phyloP scores from a whole-genome alignment of 2,329 filamentous ascomycete species.

The Teratosphaeriaceae sp. region DNA sequence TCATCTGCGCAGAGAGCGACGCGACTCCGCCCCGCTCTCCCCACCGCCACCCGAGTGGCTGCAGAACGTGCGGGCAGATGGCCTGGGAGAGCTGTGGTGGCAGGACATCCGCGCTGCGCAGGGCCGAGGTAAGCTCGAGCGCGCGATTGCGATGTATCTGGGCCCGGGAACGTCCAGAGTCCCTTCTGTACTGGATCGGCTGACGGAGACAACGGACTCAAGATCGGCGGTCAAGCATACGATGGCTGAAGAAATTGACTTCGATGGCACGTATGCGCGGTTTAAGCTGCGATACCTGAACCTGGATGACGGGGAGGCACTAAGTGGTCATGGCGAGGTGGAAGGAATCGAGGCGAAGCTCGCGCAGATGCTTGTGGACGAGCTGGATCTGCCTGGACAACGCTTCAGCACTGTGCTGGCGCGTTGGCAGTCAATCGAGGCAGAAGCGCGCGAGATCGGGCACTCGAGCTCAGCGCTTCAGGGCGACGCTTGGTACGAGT shows the following conservation, averaged over 20 bases:
- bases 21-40: neutral
- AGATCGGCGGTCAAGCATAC: neutral
- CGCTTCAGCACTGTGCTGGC: neutral
- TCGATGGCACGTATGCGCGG: neutral
- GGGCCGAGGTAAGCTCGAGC: neutral
- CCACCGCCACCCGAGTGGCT: neutral
- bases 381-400: slow-evolving; percentile 3
- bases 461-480: neutral
- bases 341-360: neutral
- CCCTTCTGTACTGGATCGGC: neutral
- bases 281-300: neutral
- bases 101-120: neutral
- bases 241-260: neutral
- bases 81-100: neutral
- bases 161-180: neutral
- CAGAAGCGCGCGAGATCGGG: neutral
- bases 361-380: slow-evolving; percentile 2
- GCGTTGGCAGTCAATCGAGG: neutral
- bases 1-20: neutral
- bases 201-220: neutral
- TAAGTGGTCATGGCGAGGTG: neutral
- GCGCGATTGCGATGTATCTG: neutral
- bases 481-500: neutral
- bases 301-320: neutral
- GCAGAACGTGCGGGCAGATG: too few species aligned